phyloP scores from a whole-genome alignment of 139 green algal genomes.

The Ostreobium quekettii region DNA sequence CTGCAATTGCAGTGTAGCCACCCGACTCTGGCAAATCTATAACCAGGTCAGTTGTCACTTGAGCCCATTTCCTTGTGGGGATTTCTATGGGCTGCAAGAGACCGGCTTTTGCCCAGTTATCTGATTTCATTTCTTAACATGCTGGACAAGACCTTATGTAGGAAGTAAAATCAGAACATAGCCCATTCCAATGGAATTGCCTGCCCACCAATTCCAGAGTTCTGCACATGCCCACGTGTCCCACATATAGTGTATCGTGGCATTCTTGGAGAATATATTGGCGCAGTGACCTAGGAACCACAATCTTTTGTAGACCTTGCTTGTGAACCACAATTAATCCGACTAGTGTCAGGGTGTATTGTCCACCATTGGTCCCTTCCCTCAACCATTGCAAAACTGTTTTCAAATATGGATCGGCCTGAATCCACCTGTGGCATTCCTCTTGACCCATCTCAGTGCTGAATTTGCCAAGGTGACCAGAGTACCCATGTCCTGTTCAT shows the following conservation, averaged over 20 bases:
- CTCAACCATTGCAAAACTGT: not conserved
- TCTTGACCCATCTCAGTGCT: not conserved
- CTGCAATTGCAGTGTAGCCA: slow-evolving; percentile 31
- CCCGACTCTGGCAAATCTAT: slow-evolving; percentile 30
- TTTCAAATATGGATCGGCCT: not conserved
- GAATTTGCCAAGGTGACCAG: not conserved
- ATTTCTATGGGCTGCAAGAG: slow-evolving; percentile 34
- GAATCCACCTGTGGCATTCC: slow-evolving; percentile 3
- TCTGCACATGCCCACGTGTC: not conserved
- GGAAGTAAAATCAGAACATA: not conserved
- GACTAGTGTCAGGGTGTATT: not conserved
- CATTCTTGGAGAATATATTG: not conserved
- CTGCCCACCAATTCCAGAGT: slow-evolving; percentile 1
- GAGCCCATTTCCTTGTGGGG: slow-evolving; percentile 29
- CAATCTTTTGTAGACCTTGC: not conserved
- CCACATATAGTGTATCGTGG: not conserved
- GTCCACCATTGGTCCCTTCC: not conserved
- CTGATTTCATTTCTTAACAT: slow-evolving; percentile 20
- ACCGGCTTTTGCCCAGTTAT: slow-evolving; percentile 16
- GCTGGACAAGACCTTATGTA: slow-evolving; percentile 4
- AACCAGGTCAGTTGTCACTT: slow-evolving; percentile 49
- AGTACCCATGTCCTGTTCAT: not conserved
- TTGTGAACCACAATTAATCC: not conserved
- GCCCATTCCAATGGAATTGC: not conserved
- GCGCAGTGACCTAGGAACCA: not conserved